Base-by-base conservation (phyloP, 805 yeast species). In the Torulaspora franciscae region DNA sequence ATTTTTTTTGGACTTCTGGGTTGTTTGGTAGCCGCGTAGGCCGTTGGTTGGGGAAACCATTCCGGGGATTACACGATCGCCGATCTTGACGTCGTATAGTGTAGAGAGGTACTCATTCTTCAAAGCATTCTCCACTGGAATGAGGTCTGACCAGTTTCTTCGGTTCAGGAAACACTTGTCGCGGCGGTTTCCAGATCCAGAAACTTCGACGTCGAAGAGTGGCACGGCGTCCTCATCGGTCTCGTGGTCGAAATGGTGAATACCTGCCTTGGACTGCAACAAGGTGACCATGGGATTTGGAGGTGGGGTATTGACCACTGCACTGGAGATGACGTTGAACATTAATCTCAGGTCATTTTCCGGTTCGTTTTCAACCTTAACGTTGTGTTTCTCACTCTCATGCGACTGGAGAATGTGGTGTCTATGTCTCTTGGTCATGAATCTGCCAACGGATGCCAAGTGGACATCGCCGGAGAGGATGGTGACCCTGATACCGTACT, bases 391-490 rank as follows among this genome's bases (percentile, higher is more conserved):
- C n/a, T 62, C 59, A 34, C 66, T 56, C 22, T 65, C 61, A 3
- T 59, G 62, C 2, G 66, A 52, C 17, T 68, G 61, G 24, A 62
- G 57, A 14, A 70, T 51, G 52, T 73, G 73, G 39, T 70, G 73
- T 45, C 67, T 63, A 57, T 74, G 77, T 40, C 71, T 51, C 55
- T 76, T 75, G 6, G 88, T 66, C 56, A 76, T 76, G 66, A 91
- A 76, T 54, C 95, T 71, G 9, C 96, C 95, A 46, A 90, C 66
- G 36, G 90, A 84, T 45, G 93, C 83, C 52, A 91, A 71, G 66
- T 93, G 99, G 34, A 93, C 98, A 61, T 91, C 99, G 25, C 99
- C 99, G 10, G 90, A 77, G 19, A 91, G 69, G 48, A 91, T 83
- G 6, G 98, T 88, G 46, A 93, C 66, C 54, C 99, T 74, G 3